A percentile compares a stretch with the other conserved stretches of the same genome.
phyloP scores from a whole-genome alignment of 2,329 filamentous ascomycete species.

The Paracamarosporium sp. region DNA sequence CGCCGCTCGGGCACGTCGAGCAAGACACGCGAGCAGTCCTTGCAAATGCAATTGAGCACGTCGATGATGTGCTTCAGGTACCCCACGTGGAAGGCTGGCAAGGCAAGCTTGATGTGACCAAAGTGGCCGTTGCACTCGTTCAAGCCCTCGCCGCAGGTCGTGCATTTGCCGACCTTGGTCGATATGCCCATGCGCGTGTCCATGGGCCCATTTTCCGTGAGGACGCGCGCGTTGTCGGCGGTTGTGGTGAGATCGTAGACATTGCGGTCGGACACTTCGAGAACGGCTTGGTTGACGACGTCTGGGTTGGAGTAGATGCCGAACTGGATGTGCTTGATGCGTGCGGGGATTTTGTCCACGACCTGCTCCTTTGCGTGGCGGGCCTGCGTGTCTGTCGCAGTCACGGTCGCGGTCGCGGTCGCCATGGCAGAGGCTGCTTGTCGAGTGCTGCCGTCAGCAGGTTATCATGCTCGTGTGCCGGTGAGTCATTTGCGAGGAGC shows the following conservation, averaged over 20 bases:
- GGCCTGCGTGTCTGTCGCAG: conserved; percentile 12
- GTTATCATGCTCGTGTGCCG: background rate
- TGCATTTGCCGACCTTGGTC: conserved; percentile 78
- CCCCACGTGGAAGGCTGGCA: conserved; percentile 94
- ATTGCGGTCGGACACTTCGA: conserved; percentile 92
- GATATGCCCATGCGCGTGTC: conserved; percentile 90
- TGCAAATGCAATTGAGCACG: conserved; percentile 95
- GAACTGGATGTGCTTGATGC: conserved; percentile 92
- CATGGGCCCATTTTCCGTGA: conserved; percentile 83
- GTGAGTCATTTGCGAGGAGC: conserved; percentile 2
- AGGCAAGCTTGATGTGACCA: conserved; percentile 85
- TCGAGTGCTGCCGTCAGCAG: conserved; percentile 1
- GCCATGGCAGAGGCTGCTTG: conserved; percentile 5
- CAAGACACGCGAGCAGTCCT: conserved; percentile 83
- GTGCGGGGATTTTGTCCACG: conserved; percentile 85
- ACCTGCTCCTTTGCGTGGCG: conserved; percentile 79
- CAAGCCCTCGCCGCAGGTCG: conserved; percentile 82
- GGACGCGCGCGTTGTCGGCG: conserved; percentile 64
- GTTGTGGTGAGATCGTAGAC: conserved; percentile 85
- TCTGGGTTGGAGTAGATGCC: conserved; percentile 93
- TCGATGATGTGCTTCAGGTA: conserved; percentile 93
- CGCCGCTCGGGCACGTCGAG: conserved; percentile 82
- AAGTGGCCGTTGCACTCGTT: conserved; percentile 94
- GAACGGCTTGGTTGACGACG: conserved; percentile 91
- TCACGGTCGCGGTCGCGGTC: conserved; percentile 16